phyloP scores from a whole-genome alignment of 768 basidiomycete species.

The Coprinopsis cinerea region DNA sequence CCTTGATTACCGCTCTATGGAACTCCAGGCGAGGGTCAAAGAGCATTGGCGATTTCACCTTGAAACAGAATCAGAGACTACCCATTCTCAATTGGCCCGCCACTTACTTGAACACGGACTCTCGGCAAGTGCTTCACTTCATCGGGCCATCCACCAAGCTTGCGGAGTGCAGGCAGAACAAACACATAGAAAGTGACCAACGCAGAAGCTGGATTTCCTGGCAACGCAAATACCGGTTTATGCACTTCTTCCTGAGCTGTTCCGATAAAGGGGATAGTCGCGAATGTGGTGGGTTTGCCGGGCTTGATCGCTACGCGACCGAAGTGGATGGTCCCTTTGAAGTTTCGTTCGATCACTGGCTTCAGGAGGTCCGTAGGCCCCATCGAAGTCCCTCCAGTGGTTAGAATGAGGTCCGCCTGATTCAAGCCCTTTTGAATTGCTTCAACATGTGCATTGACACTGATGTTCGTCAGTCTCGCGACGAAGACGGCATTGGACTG shows the following conservation, averaged over 20 bases:
- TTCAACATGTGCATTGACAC: slow-evolving; percentile 50
- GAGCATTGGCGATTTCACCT: slow-evolving; percentile 57
- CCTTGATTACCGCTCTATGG: slow-evolving; percentile 64
- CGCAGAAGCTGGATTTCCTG: slow-evolving; percentile 86
- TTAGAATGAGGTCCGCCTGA: slow-evolving; percentile 68
- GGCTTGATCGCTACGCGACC: slow-evolving; percentile 80
- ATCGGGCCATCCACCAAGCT: slow-evolving; percentile 61
- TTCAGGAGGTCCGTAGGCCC: slow-evolving; percentile 83
- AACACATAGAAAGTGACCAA: slow-evolving; percentile 83
- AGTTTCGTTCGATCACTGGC: slow-evolving; percentile 77
- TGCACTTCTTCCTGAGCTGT: slow-evolving; percentile 16
- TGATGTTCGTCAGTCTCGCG: slow-evolving; percentile 20
- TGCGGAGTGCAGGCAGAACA: slow-evolving; percentile 73
- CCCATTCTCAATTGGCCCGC: too few species aligned
- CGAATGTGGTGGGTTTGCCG: slow-evolving; percentile 90
- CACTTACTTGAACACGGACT: slow-evolving; percentile 56
- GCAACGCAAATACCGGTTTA: slow-evolving; percentile 78
- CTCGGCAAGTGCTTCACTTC: slow-evolving; percentile 51
- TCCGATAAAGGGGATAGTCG: slow-evolving; percentile 50
- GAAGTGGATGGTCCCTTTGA: slow-evolving; percentile 76
- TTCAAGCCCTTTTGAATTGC: slow-evolving; percentile 54
- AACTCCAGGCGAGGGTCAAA: slow-evolving; percentile 77
- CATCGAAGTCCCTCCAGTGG: slow-evolving; percentile 92
- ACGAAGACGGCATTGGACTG: background rate
- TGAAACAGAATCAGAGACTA: slow-evolving; percentile 4